Evolutionary conservation across 495 filamentous ascomycete genomes (phyloP).

Genomic region (Friedmanniomyces endolithicus): DNA sequence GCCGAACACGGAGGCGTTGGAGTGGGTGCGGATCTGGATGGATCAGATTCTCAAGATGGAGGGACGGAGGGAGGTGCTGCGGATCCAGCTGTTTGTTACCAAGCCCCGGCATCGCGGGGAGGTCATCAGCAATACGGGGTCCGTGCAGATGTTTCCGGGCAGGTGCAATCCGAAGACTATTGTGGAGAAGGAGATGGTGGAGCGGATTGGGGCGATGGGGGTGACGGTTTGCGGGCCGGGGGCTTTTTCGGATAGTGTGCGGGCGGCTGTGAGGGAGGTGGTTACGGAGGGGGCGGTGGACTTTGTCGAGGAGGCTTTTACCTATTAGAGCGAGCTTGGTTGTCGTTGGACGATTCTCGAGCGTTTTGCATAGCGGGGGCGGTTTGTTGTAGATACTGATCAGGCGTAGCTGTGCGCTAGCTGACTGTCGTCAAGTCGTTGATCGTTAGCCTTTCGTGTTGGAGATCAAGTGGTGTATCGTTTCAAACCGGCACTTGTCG

Average conservation of each 20-base stretch:
- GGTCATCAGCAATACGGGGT: conserved; percentile 66
- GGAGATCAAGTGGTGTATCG: too few species aligned
- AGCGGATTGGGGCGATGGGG: conserved; percentile 65
- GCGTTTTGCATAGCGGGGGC: conserved; percentile 3
- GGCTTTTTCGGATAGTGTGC: conserved; percentile 75
- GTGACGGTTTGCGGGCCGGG: conserved; percentile 88
- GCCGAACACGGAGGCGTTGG: conserved; percentile 65
- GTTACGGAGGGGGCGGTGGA: conserved; percentile 60
- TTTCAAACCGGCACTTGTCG: too few species aligned
- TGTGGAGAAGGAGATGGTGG: conserved; percentile 63
- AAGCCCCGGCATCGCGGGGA: conserved; percentile 67
- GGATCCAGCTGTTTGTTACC: conserved; percentile 80
- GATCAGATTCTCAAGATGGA: conserved; percentile 81
- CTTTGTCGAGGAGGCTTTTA: conserved; percentile 93
- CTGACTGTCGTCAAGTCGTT: background rate
- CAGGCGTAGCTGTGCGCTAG: too few species aligned
- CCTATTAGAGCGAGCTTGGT: conserved; percentile 28
- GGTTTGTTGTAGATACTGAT: background rate
- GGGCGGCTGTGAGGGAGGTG: conserved; percentile 54
- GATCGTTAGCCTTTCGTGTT: too few species aligned
- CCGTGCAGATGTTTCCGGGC: conserved; percentile 82
- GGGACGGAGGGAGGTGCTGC: conserved; percentile 64
- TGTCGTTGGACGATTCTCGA: background rate
- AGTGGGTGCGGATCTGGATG: conserved; percentile 95
- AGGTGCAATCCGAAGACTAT: conserved; percentile 46